Evolutionary conservation across 2,329 filamentous ascomycete species (phyloP), one percentile per base, ranked within the genome.

Genomic region (Pseudogymnoascus sp.): DNA sequence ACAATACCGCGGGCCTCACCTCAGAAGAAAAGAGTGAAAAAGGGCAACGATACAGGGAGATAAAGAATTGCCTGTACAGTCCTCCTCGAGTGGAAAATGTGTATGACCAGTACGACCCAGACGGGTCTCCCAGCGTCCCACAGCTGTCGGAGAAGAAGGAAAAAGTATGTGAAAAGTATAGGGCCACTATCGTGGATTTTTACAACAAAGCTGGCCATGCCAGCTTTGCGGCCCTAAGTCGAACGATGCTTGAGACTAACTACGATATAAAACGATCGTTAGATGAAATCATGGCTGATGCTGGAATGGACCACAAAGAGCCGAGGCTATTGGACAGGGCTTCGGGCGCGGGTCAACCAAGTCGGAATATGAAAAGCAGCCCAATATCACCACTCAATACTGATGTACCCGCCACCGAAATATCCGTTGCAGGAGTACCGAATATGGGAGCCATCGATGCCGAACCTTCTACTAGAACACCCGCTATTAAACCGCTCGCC

Each of bases 111-210:
- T 54, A 12, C 28, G 47, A 54, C 6, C 25, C n/a, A 12, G 25
- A 30, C 33, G 47, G 47, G 12, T 18, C n/a, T 12, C 47, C 47
- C n/a, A 54, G 28, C 1, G 47, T 54, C 9, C 47, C 47, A 33
- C 47, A 54, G 4, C 47, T 33, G 5, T 7, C 47, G n/a, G 8
- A 6, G 25, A 16, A 54, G 28, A 54, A 54, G n/a, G n/a, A 54
- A 54, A 33, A 2, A 11, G 25, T 33, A 18, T 54, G 47, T 4
- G 16, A 54, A 7, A 33, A 54, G 20, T 54, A 54, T 4, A 33
- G n/a, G n/a, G 47, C 25, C 25, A 54, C 47, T 18, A 54, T 54
- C 6, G 47, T 54, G 11, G 47, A 54, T 54, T 54, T 54, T 54
- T 54, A 54, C 9, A 12, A 54, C 25, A 54, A 54, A 7, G 25